phyloP scores from a whole-genome alignment of 306 rosid genomes.

The Vigna radiata region DNA sequence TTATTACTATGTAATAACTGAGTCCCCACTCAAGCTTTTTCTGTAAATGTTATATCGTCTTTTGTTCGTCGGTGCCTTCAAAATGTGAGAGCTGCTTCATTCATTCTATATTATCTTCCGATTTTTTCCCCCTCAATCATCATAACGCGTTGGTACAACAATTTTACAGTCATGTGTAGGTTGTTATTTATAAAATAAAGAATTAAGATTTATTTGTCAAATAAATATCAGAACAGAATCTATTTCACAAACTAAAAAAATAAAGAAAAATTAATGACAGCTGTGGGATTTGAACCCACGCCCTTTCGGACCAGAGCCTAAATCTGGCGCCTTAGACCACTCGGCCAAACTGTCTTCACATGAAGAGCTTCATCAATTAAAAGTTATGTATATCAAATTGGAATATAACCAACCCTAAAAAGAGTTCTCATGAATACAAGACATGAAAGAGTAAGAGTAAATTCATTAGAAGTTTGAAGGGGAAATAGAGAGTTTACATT shows the following conservation, averaged over 20 bases:
- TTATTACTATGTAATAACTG: no score
- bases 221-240: no score
- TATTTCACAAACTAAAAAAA: neutral
- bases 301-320: slow-evolving; percentile 98
- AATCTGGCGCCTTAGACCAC: slow-evolving; percentile 90
- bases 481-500: no score
- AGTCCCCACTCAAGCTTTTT: neutral
- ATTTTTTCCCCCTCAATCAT: no score
- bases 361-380: no score
- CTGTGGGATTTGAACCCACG: slow-evolving; percentile 98
- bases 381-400: neutral
- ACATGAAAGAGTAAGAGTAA: neutral
- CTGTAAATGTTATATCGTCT: neutral
- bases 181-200: neutral
- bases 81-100: neutral
- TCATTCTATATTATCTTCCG: no score
- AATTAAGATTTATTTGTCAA: neutral
- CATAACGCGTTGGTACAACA: no score
- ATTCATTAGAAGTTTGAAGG: no score
- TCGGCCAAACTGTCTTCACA: slow-evolving; percentile 78
- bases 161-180: no score
- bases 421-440: neutral
- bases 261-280: slow-evolving; percentile 42
- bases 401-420: neutral
- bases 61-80: slow-evolving; percentile 22